A percentile compares a stretch with the other conserved stretches of the same genome.
Conservation (phyloP, 1,284 basidiomycete genomes). For the Cutaneotrichosporon cyanovorans region DNA sequence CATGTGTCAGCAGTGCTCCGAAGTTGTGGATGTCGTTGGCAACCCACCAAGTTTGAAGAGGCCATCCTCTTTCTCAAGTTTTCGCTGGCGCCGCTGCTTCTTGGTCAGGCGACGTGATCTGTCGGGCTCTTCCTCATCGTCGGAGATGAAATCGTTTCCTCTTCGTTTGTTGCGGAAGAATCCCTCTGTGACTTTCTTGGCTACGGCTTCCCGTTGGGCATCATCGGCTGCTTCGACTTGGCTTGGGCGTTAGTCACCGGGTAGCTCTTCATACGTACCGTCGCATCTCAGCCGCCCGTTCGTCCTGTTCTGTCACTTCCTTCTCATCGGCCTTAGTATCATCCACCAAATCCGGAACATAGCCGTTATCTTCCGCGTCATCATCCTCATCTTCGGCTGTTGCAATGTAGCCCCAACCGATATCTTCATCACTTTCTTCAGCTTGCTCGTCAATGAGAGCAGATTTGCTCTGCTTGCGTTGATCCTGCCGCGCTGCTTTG, state of each 20-base stretch:
- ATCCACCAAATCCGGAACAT: conserved; percentile 32
- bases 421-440: conserved; percentile 48
- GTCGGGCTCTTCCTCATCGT: conserved; percentile 28
- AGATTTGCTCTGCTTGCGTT: background rate
- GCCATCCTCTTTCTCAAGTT: conserved; percentile 26
- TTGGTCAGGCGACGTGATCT: conserved; percentile 17
- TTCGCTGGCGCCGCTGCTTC: conserved; percentile 23
- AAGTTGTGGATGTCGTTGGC: too few relatives aligned
- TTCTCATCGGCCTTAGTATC: conserved; percentile 29
- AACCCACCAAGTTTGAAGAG: conserved; percentile 27
- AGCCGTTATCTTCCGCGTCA: conserved; percentile 26
- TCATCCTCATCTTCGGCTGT: conserved; percentile 30
- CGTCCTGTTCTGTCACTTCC: conserved; percentile 21
- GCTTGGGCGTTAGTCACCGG: conserved; percentile 10
- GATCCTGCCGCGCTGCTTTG: background rate
- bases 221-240: conserved; percentile 34
- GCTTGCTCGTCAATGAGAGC: conserved; percentile 35
- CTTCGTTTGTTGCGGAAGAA: conserved; percentile 24
- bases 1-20: background rate
- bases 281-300: conserved; percentile 27
- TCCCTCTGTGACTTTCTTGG: conserved; percentile 34
- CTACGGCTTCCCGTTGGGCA: conserved; percentile 28
- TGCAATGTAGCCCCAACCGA: conserved; percentile 23
- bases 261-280: conserved; percentile 18
- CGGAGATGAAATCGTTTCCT: conserved; percentile 30